phyloP scores from a whole-genome alignment of 2,329 filamentous ascomycete species.

The Cladosporium sp. region DNA sequence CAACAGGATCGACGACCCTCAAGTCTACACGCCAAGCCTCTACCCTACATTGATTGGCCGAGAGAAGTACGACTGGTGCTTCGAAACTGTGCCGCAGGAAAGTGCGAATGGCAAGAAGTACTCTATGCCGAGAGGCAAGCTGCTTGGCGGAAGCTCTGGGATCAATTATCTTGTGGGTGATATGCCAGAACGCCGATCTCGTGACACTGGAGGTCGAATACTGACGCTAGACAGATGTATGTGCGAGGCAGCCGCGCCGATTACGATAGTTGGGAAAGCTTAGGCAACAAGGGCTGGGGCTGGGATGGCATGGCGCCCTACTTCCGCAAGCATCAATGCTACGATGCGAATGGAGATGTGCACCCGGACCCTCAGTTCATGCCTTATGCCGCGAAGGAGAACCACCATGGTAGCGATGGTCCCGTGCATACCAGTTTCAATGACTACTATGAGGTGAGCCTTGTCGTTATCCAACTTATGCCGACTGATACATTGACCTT shows the following conservation, averaged over 20 bases:
- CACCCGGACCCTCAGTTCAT: slow-evolving; percentile 32
- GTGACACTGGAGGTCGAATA: not conserved
- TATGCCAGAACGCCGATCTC: not conserved
- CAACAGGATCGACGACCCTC: slow-evolving; percentile 30
- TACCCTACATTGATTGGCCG: slow-evolving; percentile 36
- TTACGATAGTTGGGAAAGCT: slow-evolving; percentile 39
- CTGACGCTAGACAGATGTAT: slow-evolving; percentile 27
- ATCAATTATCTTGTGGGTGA: slow-evolving; percentile 40
- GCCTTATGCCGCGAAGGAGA: slow-evolving; percentile 26
- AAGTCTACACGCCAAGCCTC: slow-evolving; percentile 35
- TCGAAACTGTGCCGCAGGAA: slow-evolving; percentile 28
- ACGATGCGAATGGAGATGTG: slow-evolving; percentile 27
- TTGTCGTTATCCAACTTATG: not conserved
- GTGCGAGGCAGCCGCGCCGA: slow-evolving; percentile 36
- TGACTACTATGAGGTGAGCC: slow-evolving; percentile 34
- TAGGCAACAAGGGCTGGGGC: slow-evolving; percentile 32
- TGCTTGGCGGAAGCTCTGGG: slow-evolving; percentile 41
- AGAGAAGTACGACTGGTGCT: slow-evolving; percentile 39
- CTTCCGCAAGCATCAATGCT: slow-evolving; percentile 38
- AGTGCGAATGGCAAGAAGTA: slow-evolving; percentile 31
- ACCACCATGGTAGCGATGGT: slow-evolving; percentile 32
- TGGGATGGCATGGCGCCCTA: slow-evolving; percentile 34
- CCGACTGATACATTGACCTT: not conserved
- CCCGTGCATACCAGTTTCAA: slow-evolving; percentile 36
- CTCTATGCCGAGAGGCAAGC: slow-evolving; percentile 39